Conservation (phyloP, 306 rosid species). For the Fragaria nilgerrensis region DNA sequence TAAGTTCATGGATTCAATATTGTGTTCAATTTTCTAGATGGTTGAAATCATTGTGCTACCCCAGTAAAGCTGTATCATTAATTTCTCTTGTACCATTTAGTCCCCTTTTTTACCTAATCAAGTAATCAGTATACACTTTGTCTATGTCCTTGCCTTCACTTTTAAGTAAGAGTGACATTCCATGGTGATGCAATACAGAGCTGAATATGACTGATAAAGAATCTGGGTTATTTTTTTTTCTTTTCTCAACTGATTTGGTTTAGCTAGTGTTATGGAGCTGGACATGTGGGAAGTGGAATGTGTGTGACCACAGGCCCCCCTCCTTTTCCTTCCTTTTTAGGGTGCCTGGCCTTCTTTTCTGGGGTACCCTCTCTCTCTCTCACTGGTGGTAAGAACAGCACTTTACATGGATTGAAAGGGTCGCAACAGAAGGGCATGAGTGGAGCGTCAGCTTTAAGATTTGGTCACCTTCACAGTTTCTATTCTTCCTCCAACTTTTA, state of each 20-base stretch:
- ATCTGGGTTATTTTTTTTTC: neutral
- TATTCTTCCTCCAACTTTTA: neutral
- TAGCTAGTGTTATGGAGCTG: constrained; percentile 11
- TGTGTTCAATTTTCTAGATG: constrained; percentile 22
- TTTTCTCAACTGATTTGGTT: neutral
- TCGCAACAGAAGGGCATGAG: constrained; percentile 31
- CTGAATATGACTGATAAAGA: neutral
- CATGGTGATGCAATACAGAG: constrained; percentile 27
- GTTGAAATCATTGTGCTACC: constrained; percentile 35
- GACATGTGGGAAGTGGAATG: constrained; percentile 18
- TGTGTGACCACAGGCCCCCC: neutral
- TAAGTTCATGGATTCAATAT: constrained; percentile 9
- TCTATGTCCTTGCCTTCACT: constrained; percentile 14
- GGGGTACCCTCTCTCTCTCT: neutral
- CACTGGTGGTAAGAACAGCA: constrained; percentile 18
- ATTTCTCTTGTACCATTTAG: constrained; percentile 33
- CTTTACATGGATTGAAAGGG: constrained; percentile 44
- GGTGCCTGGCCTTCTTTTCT: neutral
- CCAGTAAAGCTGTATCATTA: constrained; percentile 29
- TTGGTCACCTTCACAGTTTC: constrained; percentile 36
- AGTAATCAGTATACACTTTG: constrained; percentile 5
- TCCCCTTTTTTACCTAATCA: constrained; percentile 26
- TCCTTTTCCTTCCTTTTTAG: neutral
- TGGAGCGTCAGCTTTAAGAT: constrained; percentile 56
- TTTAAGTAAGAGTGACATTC: constrained; percentile 17